Conservation (phyloP, 768 basidiomycete genomes). For the Tylopilus balloui region DNA sequence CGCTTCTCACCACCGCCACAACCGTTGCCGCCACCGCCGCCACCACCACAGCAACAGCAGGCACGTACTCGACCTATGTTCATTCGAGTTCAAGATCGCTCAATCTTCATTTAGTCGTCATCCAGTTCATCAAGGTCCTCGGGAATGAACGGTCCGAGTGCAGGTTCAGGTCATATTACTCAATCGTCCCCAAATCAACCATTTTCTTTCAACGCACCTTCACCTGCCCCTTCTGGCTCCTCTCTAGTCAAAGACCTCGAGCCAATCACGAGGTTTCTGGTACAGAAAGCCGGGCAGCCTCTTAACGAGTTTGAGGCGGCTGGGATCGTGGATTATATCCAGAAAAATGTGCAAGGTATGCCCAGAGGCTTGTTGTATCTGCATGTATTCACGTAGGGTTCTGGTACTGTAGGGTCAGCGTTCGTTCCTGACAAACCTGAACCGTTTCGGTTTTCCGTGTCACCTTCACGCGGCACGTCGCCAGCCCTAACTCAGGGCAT, state of each 20-base stretch:
- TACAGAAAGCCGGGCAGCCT: slow-evolving; percentile 42
- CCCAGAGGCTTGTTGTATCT: slow-evolving; percentile 5
- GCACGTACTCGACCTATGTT: slow-evolving; percentile 23
- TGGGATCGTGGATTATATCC: slow-evolving; percentile 51
- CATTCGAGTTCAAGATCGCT: slow-evolving; percentile 18
- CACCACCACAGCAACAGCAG: slow-evolving; percentile 24
- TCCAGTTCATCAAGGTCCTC: slow-evolving; percentile 16
- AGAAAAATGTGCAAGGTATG: slow-evolving; percentile 48
- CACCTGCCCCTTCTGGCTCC: slow-evolving; percentile 12
- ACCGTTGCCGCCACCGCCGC: slow-evolving; percentile 18
- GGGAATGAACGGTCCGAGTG: slow-evolving; percentile 13
- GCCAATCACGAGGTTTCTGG: slow-evolving; percentile 45
- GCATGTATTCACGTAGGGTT: slow-evolving; percentile 10
- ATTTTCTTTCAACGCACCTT: slow-evolving; percentile 19
- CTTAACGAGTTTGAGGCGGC: slow-evolving; percentile 51
- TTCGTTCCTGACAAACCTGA: slow-evolving; percentile 37
- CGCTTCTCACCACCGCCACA: slow-evolving; percentile 24
- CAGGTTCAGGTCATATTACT: slow-evolving; percentile 9
- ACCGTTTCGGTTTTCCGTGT: slow-evolving; percentile 61
- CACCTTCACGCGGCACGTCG: slow-evolving; percentile 30
- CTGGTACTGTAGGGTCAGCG: slow-evolving; percentile 18
- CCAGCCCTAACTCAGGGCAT: slow-evolving; percentile 17
- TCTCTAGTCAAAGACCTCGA: slow-evolving; percentile 44
- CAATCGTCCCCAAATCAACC: slow-evolving; percentile 13
- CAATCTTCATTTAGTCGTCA: slow-evolving; percentile 24